Conservation (phyloP, 805 yeast species). For the Sugiyamaella qingdaonensis region DNA sequence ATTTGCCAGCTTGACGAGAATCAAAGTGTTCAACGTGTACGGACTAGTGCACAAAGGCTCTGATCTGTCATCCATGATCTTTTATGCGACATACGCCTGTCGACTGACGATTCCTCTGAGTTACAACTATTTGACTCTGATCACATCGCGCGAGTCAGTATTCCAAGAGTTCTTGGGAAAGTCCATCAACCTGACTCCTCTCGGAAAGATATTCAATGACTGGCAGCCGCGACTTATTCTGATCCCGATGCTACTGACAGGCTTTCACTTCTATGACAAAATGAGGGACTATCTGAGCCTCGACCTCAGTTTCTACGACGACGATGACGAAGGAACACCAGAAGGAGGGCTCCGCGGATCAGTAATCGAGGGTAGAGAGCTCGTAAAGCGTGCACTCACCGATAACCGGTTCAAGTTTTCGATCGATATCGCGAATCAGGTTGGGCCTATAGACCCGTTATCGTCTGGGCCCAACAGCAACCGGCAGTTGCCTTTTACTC, state of each 20-base stretch:
- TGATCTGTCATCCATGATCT: conserved; percentile 69
- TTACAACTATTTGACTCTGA: conserved; percentile 69
- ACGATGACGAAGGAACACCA: conserved; percentile 25
- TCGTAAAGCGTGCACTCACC: conserved; percentile 30
- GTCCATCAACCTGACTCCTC: conserved; percentile 68
- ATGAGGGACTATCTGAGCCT: conserved; percentile 43
- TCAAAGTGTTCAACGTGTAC: conserved; percentile 70
- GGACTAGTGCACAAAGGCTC: conserved; percentile 68
- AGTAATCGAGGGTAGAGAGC: conserved; percentile 33
- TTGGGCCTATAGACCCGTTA: background rate
- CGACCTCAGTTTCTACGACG: conserved; percentile 36
- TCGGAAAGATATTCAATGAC: conserved; percentile 67
- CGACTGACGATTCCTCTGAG: conserved; percentile 78
- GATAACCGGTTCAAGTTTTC: conserved; percentile 25
- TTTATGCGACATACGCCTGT: conserved; percentile 75
- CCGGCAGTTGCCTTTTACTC: background rate
- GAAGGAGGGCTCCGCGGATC: conserved; percentile 14
- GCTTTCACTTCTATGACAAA: conserved; percentile 63
- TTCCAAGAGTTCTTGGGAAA: conserved; percentile 74
- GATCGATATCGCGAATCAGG: conserved; percentile 5
- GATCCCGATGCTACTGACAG: conserved; percentile 62
- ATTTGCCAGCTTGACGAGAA: conserved; percentile 58
- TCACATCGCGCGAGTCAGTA: conserved; percentile 47
- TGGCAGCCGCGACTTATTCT: conserved; percentile 71
- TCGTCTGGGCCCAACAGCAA: background rate